Evolutionary conservation across 1,284 basidiomycete genomes (phyloP).

Genomic region (Malassezia japonica): DNA sequence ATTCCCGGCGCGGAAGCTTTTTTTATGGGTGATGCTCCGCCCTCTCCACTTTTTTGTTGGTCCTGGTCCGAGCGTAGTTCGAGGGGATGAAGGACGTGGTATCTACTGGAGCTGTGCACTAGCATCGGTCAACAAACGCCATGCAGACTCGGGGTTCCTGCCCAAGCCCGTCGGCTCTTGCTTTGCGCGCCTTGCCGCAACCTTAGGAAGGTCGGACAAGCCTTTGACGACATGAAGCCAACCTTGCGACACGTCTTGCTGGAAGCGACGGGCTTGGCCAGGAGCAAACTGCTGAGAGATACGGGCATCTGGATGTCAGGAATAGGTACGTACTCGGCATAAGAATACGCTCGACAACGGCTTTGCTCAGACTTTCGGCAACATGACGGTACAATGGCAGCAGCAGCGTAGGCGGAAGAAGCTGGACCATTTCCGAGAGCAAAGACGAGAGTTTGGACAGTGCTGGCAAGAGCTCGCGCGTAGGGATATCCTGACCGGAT

Average conservation of each 20-base stretch:
- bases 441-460: conserved; percentile 33
- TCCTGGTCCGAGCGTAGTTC: neutral
- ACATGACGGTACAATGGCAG: conserved; percentile 33
- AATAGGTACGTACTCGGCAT: conserved; percentile 24
- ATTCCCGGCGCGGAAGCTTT: conserved; percentile 21
- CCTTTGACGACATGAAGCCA: conserved; percentile 34
- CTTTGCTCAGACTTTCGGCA: conserved; percentile 12
- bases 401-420: conserved; percentile 22
- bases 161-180: conserved; percentile 18
- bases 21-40: too few species aligned
- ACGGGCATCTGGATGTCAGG: conserved; percentile 10
- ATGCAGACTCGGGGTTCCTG: conserved; percentile 22
- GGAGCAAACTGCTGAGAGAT: conserved; percentile 7
- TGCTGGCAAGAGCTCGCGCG: conserved; percentile 27
- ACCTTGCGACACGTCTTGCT: conserved; percentile 24
- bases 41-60: neutral
- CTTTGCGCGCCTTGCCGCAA: neutral
- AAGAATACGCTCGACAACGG: conserved; percentile 35
- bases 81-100: too few species aligned
- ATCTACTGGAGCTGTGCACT: neutral
- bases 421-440: conserved; percentile 25
- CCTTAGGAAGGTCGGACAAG: neutral
- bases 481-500: conserved; percentile 18
- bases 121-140: conserved; percentile 20
- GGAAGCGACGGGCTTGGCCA: conserved; percentile 17